Conservation (phyloP, 768 basidiomycete genomes). For the Clitopilus hobsonii region DNA sequence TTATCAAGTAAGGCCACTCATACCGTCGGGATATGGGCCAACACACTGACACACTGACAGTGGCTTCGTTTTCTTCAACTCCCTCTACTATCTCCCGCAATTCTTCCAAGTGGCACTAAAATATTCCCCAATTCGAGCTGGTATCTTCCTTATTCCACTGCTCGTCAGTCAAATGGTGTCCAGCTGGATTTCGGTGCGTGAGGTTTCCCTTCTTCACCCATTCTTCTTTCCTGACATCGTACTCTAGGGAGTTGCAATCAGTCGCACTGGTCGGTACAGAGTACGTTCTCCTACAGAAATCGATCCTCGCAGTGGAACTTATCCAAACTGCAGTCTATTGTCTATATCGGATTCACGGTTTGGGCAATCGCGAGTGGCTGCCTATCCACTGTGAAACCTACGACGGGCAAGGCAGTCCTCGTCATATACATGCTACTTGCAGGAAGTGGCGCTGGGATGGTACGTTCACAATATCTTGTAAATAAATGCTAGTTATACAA, state of each 20-base stretch:
- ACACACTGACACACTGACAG: slow-evolving; percentile 21
- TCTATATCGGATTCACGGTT: slow-evolving; percentile 59
- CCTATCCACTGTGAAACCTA: slow-evolving; percentile 54
- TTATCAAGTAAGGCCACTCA: slow-evolving; percentile 46
- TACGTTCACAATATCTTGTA: slow-evolving; percentile 23
- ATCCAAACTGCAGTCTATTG: slow-evolving; percentile 35
- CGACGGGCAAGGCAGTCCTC: slow-evolving; percentile 43
- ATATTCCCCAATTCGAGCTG: slow-evolving; percentile 54
- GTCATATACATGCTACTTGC: slow-evolving; percentile 59
- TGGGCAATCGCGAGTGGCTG: slow-evolving; percentile 72
- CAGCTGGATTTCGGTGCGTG: slow-evolving; percentile 48
- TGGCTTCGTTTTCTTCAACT: slow-evolving; percentile 58
- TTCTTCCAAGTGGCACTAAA: slow-evolving; percentile 74
- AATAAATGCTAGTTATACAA: background rate
- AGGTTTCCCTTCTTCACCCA: background rate
- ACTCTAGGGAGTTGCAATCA: slow-evolving; percentile 53
- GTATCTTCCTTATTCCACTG: slow-evolving; percentile 62
- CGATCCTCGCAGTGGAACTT: background rate
- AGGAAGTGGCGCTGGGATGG: slow-evolving; percentile 58
- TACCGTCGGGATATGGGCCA: background rate
- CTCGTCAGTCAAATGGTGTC: slow-evolving; percentile 59
- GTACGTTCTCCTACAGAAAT: slow-evolving; percentile 22
- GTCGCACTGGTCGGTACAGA: slow-evolving; percentile 59
- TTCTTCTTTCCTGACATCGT: background rate
- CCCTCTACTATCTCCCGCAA: slow-evolving; percentile 69